Evolutionary conservation across 2,329 filamentous ascomycete species (phyloP).

Genomic region (Fusarium equiseti): DNA sequence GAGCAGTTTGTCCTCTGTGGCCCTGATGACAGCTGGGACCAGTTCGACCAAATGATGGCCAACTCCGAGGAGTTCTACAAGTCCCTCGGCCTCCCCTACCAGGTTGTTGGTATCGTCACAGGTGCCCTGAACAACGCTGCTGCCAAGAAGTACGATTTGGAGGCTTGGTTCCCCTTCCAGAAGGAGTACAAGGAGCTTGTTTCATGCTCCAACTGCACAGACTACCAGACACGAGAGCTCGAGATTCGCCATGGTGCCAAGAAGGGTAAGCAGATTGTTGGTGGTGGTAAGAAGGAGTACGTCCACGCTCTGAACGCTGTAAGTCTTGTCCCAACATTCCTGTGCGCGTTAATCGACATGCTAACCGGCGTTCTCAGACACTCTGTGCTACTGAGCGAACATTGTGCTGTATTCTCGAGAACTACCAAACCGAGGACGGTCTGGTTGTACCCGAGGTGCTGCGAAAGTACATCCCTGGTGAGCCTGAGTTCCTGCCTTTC

Average conservation of each 20-base stretch:
- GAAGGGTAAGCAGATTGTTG: constrained; percentile 60
- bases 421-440: constrained; percentile 93
- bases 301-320: constrained; percentile 89
- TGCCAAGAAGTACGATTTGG: constrained; percentile 94
- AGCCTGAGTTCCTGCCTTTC: constrained; percentile 90
- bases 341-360: not conserved
- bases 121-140: constrained; percentile 84
- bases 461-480: constrained; percentile 89
- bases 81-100: constrained; percentile 88
- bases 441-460: constrained; percentile 85
- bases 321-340: constrained; percentile 18
- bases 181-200: constrained; percentile 99
- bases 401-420: constrained; percentile 94
- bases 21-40: constrained; percentile 91
- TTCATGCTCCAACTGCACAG: constrained; percentile 97
- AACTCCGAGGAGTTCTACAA: constrained; percentile 96
- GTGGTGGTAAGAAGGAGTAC: constrained; percentile 91
- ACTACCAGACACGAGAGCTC: constrained; percentile 94
- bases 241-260: constrained; percentile 94
- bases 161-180: constrained; percentile 97
- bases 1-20: constrained; percentile 86
- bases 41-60: constrained; percentile 92
- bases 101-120: constrained; percentile 94
- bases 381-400: constrained; percentile 92
- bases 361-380: constrained; percentile 58